phyloP scores from a whole-genome alignment of 1,139 yeast species.

The Saccharomyces hybrid region DNA sequence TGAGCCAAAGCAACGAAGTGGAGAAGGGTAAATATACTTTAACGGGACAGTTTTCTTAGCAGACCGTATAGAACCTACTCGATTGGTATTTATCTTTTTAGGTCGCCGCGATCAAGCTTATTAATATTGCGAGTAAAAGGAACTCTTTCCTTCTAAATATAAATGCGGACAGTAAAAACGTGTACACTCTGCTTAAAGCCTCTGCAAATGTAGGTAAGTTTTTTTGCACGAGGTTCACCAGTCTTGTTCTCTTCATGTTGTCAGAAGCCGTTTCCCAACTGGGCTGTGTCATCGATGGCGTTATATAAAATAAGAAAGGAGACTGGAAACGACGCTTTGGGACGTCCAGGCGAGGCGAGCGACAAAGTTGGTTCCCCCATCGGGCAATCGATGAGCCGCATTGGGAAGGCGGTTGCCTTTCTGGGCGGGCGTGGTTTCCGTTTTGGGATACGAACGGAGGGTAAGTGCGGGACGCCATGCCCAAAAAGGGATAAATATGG shows the following conservation, averaged over 20 bases:
- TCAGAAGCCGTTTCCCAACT: not conserved
- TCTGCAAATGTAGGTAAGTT: not conserved
- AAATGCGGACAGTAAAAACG: not conserved
- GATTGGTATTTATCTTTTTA: not conserved
- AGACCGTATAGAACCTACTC: not conserved
- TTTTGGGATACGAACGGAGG: not conserved
- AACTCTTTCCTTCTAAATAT: not conserved
- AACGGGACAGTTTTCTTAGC: not conserved
- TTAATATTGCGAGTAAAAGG: not conserved
- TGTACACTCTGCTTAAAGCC: not conserved
- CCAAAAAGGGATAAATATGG: not conserved
- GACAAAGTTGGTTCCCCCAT: not conserved
- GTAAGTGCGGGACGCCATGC: not conserved
- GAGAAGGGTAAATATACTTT: not conserved
- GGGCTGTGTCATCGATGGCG: conserved; percentile 1
- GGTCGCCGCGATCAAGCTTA: not conserved
- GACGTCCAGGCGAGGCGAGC: not conserved
- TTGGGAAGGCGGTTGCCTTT: not conserved
- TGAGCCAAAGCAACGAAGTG: no score
- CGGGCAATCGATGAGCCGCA: not conserved
- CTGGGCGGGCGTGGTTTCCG: not conserved
- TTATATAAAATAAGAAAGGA: not conserved
- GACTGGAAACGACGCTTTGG: not conserved
- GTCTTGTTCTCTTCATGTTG: not conserved
- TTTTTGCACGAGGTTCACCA: not conserved